Base-by-base conservation (phyloP, 805 yeast species). In the Starmerella cellae region DNA sequence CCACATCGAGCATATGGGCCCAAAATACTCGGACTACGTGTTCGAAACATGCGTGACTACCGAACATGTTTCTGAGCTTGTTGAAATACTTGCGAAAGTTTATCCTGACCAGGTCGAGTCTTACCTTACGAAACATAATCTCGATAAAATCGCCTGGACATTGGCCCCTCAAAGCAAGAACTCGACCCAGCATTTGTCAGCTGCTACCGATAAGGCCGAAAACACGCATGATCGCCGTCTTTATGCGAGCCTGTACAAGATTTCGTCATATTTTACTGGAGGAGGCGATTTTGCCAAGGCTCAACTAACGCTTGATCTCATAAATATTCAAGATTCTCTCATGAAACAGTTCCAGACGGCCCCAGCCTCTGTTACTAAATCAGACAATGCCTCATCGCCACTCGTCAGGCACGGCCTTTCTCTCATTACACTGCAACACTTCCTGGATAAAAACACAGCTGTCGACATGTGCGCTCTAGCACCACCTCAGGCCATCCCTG, bases 81-180 rank as follows among this genome's bases (percentile, higher is more conserved):
- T 46, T 3, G 17, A 21, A 8, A 34, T 33, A 18, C 24, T 48
- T 11, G 51, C 46, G 2, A 35, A 41, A 5, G 13, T 27, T 8
- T 35, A 45, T 22, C 30, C 35, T 2, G 39, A 48, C 23, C 37
- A 24, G 5, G 44, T 48, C n/a, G 39, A 39, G 30, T 22, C 19
- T 5, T 48, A 41, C 42, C 34, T 48, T 18, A 32, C 34, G 8
- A 31, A 38, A 2, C 37, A 35, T 14, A 21, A 37, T 9, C 36
- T 47, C 16, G 39, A 37, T 35, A 24, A 20, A 16, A 35, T 48
- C 10, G 52, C 52, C 2, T 48, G 52, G 52, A 42, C 52, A 2
- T 34, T 48, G 24, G 33, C 41, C 20, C 47, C 47, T 5, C 45
- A 38, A n/a, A 37, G 46, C 9, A 16, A 21, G 2, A 30, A 29